Conservation (phyloP, 139 green algal genomes). For the Chlamydomonas schloesseri region DNA sequence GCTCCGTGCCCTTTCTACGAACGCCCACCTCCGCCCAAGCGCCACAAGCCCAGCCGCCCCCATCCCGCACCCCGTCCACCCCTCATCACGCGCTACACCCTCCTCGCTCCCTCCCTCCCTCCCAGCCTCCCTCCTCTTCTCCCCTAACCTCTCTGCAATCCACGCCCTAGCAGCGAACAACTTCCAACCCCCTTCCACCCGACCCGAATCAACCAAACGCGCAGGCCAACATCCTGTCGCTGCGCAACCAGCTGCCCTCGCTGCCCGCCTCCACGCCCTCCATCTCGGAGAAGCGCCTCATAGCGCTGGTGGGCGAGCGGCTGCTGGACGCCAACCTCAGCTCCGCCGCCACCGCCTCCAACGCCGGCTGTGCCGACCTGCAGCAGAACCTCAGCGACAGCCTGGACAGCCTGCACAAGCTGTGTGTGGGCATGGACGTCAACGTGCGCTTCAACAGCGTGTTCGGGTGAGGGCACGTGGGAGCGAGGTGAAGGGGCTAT, state of each 20-base stretch:
- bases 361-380: neutral
- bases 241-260: slow-evolving; percentile 66
- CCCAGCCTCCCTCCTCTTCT: neutral
- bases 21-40: no score
- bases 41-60: no score
- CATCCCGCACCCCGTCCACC: no score
- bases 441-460: slow-evolving; percentile 74
- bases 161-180: neutral
- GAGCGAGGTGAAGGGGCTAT: no score
- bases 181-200: neutral
- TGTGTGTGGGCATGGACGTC: slow-evolving; percentile 93
- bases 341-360: neutral
- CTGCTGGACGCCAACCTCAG: slow-evolving; percentile 79
- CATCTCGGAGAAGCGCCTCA: slow-evolving; percentile 69
- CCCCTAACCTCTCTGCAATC: neutral
- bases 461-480: slow-evolving; percentile 17
- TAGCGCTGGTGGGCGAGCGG: slow-evolving; percentile 80
- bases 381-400: slow-evolving; percentile 60
- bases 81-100: neutral
- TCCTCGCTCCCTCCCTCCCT: neutral
- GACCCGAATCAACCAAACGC: neutral
- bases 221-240: slow-evolving; percentile 84
- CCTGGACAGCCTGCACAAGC: slow-evolving; percentile 55
- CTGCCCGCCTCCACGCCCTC: neutral
- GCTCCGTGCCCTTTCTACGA: no score